These are phyloP conservation scores for Pichia inconspicua DNA, from an alignment of 1,139 yeast genomes.

Conservation along the genomic window DNA sequence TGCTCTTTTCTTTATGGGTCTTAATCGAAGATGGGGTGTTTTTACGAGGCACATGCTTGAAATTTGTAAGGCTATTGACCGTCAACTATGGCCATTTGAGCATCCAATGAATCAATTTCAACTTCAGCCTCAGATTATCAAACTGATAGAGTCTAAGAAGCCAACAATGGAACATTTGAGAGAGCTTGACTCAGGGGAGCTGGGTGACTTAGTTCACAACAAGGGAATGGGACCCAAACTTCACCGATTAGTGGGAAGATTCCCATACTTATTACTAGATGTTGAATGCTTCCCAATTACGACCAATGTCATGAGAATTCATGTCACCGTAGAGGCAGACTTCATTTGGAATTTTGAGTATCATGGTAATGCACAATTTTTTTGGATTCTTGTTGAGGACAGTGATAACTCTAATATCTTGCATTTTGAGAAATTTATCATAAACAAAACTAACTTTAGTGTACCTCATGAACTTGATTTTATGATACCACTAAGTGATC, in stretches of 20 bases:
- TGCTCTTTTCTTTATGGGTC: constrained; percentile 78
- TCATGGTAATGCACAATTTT: constrained; percentile 81
- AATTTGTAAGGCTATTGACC: constrained; percentile 80
- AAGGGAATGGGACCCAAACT: constrained; percentile 60
- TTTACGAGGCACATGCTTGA: constrained; percentile 67
- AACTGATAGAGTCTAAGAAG: constrained; percentile 54
- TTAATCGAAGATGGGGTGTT: constrained; percentile 84
- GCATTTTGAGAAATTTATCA: constrained; percentile 74
- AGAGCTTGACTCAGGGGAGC: constrained; percentile 65
- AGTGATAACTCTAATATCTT: constrained; percentile 66
- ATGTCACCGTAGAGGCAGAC: constrained; percentile 62
- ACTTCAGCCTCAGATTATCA: constrained; percentile 57
- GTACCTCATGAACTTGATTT: constrained; percentile 69
- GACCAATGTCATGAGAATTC: constrained; percentile 74
- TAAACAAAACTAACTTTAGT: constrained; percentile 51
- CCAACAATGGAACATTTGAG: constrained; percentile 66
- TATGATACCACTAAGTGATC: constrained; percentile 85
- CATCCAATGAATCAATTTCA: constrained; percentile 90
- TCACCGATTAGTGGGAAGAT: constrained; percentile 53
- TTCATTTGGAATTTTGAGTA: constrained; percentile 75
- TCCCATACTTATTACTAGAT: constrained; percentile 66
- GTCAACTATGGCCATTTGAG: constrained; percentile 79
- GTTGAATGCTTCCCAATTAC: constrained; percentile 92
- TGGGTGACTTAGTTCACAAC: constrained; percentile 88
- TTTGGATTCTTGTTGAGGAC: constrained; percentile 90